Evolutionary conservation across 1,284 basidiomycete genomes (phyloP), one percentile per base, ranked within the genome.

Genomic region (Moesziomyces globuligerus): DNA sequence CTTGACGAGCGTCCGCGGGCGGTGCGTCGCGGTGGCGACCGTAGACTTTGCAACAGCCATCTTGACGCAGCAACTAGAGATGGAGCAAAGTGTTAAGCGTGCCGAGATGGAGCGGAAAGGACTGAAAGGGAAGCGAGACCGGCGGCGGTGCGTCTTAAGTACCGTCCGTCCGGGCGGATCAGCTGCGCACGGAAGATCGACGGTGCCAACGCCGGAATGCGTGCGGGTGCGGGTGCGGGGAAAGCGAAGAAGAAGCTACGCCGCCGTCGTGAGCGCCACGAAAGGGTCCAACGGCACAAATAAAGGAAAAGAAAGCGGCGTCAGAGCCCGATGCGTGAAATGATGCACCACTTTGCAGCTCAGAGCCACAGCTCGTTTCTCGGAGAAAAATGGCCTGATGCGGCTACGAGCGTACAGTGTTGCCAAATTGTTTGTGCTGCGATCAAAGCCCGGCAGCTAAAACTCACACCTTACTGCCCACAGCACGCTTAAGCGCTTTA

Each of bases 1-100:
- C 11, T 59, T 65, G 13, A 72, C 50, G 37, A 59, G 51, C 5
- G 24, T 43, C 11, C 60, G 52, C 3, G 70, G 65, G n/a, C 60
- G 54, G 37, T 72, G 70, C 13, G 62, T 38, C 40, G 64, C 58
- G 21, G 25, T 45, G 11, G 32, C 32, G 32, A 34, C 32, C 5
- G 10, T 13, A 34, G 32, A 34, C 15, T 32, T 38, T 18, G 43
- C 51, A 8, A 56, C 50, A 15, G 57, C 49, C 60, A 60, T 64
- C 18, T 36, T 55, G 52, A 17, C n/a, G 36, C 42, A 15, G 9
- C 18, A 8, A 24, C 17, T 7, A 25, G 25, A 49, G 26, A 46
- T 26, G 49, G 49, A 52, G 53, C 42, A 40, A 42, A 17, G n/a
- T 32, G 26, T n/a, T n/a, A n/a, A n/a, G n/a, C n/a, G 29, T 8